Evolutionary conservation across 75 land plant species (phyloP), one percentile per base, ranked within the genome.

Genomic region (Pinus taeda): DNA sequence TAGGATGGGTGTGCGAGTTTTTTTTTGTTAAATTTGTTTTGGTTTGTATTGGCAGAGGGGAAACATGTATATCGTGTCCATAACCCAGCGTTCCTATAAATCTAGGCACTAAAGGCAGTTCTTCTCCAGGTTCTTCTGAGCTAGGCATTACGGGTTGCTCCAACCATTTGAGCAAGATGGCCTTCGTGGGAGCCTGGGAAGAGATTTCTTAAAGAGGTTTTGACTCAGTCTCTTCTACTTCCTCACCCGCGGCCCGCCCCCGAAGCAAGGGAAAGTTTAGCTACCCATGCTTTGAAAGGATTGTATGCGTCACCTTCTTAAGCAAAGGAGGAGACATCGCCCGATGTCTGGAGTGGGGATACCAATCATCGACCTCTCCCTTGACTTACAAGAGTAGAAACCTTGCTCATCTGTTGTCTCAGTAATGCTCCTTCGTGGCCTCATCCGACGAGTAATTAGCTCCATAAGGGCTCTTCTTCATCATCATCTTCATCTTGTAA

Each of bases 61-160:
- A n/a, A n/a, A n/a, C 15, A 15, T 71, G 64, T 59, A 75, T 72
- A 3, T 84, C 91, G 3, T 84, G 75, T 12, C 85, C 91, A 0
- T 57, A 58, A 0, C 80, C 79, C 17, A 76, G 65, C 9, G 75
- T 69, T 21, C 24, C 20, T 9, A 20, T 24, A 7, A 76, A 36
- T n/a, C n/a, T 15, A 15, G 74, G 74, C 7, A n/a, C 36, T 3
- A 55, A 45, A 20, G 55, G 55, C 15, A 18, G 39, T 21, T 3
- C 64, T 17, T 18, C 22, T 4, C 15, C 8, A n/a, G n/a, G n/a
- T n/a, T n/a, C n/a, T n/a, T n/a, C n/a, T n/a, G n/a, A n/a, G n/a
- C n/a, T n/a, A n/a, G 74, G 57, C 29, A 30, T 65, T 17, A 33
- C n/a, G 5, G 26, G 1, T 21, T 49, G 4, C 12, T 18, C 4